A percentile compares a stretch with the other conserved stretches of the same genome.
These are phyloP conservation scores for Trifolium subterraneum DNA, from an alignment of 306 rosid species.

Conservation along the genomic window DNA sequence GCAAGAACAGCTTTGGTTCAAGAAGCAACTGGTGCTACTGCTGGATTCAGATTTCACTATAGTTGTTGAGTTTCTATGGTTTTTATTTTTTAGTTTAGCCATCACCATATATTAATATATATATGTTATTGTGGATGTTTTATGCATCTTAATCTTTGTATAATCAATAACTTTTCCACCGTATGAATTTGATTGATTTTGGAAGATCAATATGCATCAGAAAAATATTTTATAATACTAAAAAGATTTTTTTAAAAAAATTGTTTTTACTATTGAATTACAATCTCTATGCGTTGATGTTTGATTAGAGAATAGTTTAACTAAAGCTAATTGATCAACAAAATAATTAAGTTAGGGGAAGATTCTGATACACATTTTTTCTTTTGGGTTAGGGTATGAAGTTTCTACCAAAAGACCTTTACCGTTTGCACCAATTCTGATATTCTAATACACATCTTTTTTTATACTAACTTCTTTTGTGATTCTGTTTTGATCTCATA, in stretches of 20 bases:
- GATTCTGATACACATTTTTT: no score
- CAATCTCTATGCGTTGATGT: not conserved
- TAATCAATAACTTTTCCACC: not conserved
- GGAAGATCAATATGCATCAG: not conserved
- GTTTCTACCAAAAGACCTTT: no score
- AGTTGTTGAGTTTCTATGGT: not conserved
- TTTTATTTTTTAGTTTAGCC: not conserved
- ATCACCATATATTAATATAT: not conserved
- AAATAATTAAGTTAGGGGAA: no score
- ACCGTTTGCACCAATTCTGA: no score
- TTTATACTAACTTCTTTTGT: no score
- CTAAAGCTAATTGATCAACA: no score
- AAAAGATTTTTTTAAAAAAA: not conserved
- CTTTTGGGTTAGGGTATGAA: no score
- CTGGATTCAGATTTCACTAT: conserved; percentile 5
- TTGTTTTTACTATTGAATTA: not conserved
- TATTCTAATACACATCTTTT: no score
- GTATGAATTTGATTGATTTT: not conserved
- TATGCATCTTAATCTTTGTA: not conserved
- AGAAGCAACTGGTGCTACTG: conserved; percentile 49
- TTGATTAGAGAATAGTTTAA: not conserved
- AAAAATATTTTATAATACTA: not conserved
- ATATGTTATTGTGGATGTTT: not conserved
- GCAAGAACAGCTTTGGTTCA: conserved; percentile 76
- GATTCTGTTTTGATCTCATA: no score